phyloP scores from a whole-genome alignment of 1,284 basidiomycete genomes.

The Afroboletus lepidellus region DNA sequence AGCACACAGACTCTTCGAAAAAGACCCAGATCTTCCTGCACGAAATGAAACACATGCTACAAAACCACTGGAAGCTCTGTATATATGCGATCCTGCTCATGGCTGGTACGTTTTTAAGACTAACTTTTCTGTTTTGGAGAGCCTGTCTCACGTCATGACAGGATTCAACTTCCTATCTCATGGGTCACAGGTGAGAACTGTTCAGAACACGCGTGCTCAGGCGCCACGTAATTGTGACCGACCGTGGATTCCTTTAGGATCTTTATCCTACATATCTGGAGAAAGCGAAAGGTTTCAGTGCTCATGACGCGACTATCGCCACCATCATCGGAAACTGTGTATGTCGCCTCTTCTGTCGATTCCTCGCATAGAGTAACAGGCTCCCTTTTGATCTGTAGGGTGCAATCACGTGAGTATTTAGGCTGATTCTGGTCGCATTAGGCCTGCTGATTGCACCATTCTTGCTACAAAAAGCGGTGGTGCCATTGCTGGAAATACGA shows the following conservation, averaged over 20 bases:
- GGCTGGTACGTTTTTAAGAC: constrained; percentile 53
- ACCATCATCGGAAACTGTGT: constrained; percentile 91
- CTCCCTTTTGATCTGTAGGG: constrained; percentile 51
- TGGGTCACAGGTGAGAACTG: constrained; percentile 62
- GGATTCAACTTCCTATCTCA: constrained; percentile 94
- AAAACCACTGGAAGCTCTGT: constrained; percentile 80
- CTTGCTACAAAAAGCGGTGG: constrained; percentile 65
- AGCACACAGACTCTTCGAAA: constrained; percentile 37
- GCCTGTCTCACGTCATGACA: constrained; percentile 23
- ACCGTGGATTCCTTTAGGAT: constrained; percentile 49
- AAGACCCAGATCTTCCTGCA: constrained; percentile 74
- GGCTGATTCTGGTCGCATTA: not conserved
- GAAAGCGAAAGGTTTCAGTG: constrained; percentile 55
- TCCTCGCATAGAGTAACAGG: constrained; percentile 78
- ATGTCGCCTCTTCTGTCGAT: constrained; percentile 42
- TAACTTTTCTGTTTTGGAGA: not conserved
- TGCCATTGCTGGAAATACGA: constrained; percentile 72
- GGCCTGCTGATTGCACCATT: not conserved
- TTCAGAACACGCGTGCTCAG: not conserved
- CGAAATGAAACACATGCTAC: constrained; percentile 77
- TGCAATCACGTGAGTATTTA: constrained; percentile 54
- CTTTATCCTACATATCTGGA: constrained; percentile 81
- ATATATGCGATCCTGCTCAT: constrained; percentile 83
- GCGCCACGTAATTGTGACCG: not conserved
- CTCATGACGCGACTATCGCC: constrained; percentile 70